Evolutionary conservation across 1,284 basidiomycete genomes (phyloP).

Genomic region (Athelia psychrophila): DNA sequence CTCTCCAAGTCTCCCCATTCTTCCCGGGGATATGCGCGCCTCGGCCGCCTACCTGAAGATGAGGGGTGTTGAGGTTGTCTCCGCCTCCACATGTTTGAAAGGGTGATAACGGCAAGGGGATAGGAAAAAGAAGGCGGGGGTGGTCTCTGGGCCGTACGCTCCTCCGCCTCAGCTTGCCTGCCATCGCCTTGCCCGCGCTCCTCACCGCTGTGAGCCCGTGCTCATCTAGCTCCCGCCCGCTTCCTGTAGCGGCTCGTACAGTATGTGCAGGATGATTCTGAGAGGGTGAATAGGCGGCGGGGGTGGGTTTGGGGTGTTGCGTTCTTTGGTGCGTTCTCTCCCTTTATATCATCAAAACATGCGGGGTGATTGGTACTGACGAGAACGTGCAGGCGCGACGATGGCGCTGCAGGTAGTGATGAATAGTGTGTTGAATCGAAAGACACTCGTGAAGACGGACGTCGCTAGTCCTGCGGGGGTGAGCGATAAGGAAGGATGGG

Average conservation of each 20-base stretch:
- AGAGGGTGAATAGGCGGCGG: constrained; percentile 56
- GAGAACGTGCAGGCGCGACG: no score
- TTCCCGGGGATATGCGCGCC: constrained; percentile 70
- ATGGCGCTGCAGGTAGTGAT: no score
- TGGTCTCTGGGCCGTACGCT: constrained; percentile 62
- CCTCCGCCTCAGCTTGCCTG: constrained; percentile 41
- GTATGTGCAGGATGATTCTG: constrained; percentile 69
- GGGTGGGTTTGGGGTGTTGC: constrained; percentile 73
- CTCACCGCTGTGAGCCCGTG: background rate
- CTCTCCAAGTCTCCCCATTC: constrained; percentile 80
- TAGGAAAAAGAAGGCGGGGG: no score
- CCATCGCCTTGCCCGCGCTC: background rate
- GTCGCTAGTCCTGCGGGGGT: constrained; percentile 61
- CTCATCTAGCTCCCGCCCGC: constrained; percentile 55
- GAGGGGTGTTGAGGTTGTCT: constrained; percentile 38
- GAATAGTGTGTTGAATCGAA: no score
- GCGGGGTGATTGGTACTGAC: no score
- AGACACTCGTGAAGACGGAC: constrained; percentile 88
- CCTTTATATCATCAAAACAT: no score
- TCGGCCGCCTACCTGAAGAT: constrained; percentile 52
- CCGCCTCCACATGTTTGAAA: background rate
- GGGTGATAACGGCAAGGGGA: constrained; percentile 4
- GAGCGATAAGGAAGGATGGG: constrained; percentile 17
- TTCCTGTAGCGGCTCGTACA: constrained; percentile 70
- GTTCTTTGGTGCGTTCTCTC: no score